A percentile compares a stretch with the other conserved stretches of the same genome.
Conservation (phyloP, 1,284 basidiomycete genomes). For the Macrocystidia cucumis region DNA sequence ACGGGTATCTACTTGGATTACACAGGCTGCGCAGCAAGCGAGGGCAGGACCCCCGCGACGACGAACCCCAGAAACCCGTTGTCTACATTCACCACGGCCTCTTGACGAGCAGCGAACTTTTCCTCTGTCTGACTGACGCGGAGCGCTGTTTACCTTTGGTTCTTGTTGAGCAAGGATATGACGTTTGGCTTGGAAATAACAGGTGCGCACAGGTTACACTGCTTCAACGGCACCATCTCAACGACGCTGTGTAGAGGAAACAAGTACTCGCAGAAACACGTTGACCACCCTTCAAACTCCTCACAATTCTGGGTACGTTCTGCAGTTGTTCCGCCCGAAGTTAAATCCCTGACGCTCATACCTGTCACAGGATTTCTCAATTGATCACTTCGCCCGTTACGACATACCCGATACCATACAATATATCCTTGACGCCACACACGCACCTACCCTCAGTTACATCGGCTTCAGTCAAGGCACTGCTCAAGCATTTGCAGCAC, state of each 20-base stretch:
- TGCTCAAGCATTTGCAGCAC: slow-evolving; percentile 14
- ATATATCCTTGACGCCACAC: slow-evolving; percentile 10
- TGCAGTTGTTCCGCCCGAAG: not conserved
- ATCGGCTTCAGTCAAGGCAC: slow-evolving; percentile 15
- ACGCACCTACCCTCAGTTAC: slow-evolving; percentile 9
- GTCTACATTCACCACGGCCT: slow-evolving; percentile 14
- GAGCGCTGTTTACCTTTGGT: slow-evolving; percentile 12
- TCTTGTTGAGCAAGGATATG: slow-evolving; percentile 12
- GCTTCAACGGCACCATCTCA: not conserved
- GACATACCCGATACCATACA: slow-evolving; percentile 13
- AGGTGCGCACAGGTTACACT: slow-evolving; percentile 4
- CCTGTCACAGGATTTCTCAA: slow-evolving; percentile 10
- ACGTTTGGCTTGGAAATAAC: slow-evolving; percentile 16
- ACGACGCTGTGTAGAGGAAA: slow-evolving; percentile 10
- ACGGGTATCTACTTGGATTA: slow-evolving; percentile 13
- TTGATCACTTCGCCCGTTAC: slow-evolving; percentile 13
- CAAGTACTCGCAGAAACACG: slow-evolving; percentile 13
- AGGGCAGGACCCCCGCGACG: not conserved
- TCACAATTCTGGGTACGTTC: slow-evolving; percentile 11
- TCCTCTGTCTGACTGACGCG: slow-evolving; percentile 9
- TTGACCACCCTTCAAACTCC: slow-evolving; percentile 6
- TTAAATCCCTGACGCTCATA: not conserved
- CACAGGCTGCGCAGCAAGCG: slow-evolving; percentile 9
- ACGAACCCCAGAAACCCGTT: slow-evolving; percentile 7
- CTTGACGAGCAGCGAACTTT: slow-evolving; percentile 13